These are phyloP conservation scores for Poa annua DNA, from an alignment of 176 grass and related monocot genomes.

Conservation along the genomic window DNA sequence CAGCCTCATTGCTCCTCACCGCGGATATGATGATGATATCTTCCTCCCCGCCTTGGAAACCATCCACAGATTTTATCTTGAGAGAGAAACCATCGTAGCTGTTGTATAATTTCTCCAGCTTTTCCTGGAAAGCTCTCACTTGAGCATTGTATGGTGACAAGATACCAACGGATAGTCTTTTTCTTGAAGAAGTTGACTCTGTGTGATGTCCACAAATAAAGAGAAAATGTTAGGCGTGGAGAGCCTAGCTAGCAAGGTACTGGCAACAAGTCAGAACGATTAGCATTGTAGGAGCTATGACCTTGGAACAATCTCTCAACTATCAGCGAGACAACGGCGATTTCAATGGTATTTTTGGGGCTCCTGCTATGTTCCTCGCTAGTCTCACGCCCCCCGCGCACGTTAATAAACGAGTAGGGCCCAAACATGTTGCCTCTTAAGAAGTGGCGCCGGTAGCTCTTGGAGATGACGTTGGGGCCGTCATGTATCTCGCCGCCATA, in stretches of 20 bases:
- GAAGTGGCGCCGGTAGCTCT: not conserved
- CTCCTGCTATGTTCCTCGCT: not conserved
- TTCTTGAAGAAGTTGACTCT: not conserved
- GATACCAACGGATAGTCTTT: slow-evolving; percentile 1
- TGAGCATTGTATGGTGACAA: not conserved
- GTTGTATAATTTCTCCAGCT: not conserved
- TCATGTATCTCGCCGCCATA: not conserved
- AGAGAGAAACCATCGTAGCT: not conserved
- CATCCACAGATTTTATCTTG: slow-evolving; percentile 5
- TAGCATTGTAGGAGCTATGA: not conserved
- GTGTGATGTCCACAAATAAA: not conserved
- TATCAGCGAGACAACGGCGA: not conserved
- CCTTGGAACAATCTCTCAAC: slow-evolving; percentile 3
- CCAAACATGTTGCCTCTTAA: not conserved
- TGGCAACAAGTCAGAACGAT: not conserved
- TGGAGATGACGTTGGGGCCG: not conserved
- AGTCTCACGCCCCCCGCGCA: not conserved
- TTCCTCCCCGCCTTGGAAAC: slow-evolving; percentile 11
- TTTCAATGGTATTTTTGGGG: not conserved
- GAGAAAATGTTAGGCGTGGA: not conserved
- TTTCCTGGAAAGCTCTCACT: not conserved
- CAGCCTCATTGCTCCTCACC: slow-evolving; percentile 9
- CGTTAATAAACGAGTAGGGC: not conserved
- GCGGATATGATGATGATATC: slow-evolving; percentile 21
- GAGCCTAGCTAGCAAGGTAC: not conserved